phyloP scores from a whole-genome alignment of 306 rosid species.

The Pterocarpus macrocarpus region DNA sequence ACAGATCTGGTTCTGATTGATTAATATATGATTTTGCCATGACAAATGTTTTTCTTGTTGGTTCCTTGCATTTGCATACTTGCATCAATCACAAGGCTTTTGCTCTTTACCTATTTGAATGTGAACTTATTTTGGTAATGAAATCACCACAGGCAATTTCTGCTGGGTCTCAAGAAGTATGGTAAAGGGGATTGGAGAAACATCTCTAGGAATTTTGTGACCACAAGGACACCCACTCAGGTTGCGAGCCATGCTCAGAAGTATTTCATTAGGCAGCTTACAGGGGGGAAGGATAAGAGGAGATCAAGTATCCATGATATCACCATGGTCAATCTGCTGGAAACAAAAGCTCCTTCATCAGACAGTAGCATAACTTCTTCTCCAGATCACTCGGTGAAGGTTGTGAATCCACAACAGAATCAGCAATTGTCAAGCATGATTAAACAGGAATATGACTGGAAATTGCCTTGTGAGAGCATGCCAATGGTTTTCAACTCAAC shows the following conservation, averaged over 20 bases:
- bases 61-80: slow-evolving; percentile 37
- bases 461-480: slow-evolving; percentile 37
- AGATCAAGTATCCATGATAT: slow-evolving; percentile 97
- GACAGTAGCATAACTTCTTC: slow-evolving; percentile 52
- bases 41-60: slow-evolving; percentile 37
- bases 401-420: slow-evolving; percentile 55
- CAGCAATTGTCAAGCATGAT: slow-evolving; percentile 25
- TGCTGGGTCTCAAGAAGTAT: slow-evolving; percentile 89
- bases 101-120: slow-evolving; percentile 33
- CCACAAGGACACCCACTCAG: slow-evolving; percentile 92
- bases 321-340: slow-evolving; percentile 75
- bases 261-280: slow-evolving; percentile 77
- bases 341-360: slow-evolving; percentile 55
- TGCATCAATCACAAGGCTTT: not conserved
- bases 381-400: slow-evolving; percentile 42
- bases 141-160: slow-evolving; percentile 69
- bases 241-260: slow-evolving; percentile 98
- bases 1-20: not conserved
- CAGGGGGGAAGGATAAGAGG: slow-evolving; percentile 88
- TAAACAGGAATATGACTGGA: too few relatives aligned
- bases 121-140: slow-evolving; percentile 21
- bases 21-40: slow-evolving; percentile 32
- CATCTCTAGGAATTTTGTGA: slow-evolving; percentile 83
- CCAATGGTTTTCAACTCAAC: slow-evolving; percentile 57
- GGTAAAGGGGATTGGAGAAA: slow-evolving; percentile 99